Conservation (phyloP, 345 rosid genomes). For the Noccaea bulbosa region DNA sequence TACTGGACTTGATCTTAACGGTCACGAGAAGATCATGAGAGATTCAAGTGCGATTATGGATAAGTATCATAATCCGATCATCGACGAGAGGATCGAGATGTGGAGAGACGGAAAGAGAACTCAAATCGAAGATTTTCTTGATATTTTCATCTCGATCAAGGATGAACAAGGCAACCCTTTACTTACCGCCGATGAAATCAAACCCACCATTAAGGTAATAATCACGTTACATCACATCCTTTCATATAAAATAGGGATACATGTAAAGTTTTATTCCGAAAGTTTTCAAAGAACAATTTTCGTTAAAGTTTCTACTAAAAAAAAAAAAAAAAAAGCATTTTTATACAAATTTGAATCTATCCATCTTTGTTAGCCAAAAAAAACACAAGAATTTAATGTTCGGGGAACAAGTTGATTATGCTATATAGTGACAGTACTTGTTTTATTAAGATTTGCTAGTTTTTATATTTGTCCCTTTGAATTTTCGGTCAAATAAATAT, state of each 20-base stretch:
- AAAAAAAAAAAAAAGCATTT: too few relatives aligned
- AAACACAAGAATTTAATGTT: too few relatives aligned
- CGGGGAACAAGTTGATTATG: too few relatives aligned
- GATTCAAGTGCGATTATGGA: slow-evolving; percentile 43
- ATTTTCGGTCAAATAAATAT: too few relatives aligned
- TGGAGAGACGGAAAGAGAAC: slow-evolving; percentile 47
- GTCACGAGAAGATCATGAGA: slow-evolving; percentile 49
- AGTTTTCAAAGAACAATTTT: too few relatives aligned
- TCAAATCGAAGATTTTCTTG: slow-evolving; percentile 48
- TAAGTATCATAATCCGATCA: slow-evolving; percentile 44
- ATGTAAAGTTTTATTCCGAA: too few relatives aligned
- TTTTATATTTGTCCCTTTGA: too few relatives aligned
- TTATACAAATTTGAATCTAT: not conserved
- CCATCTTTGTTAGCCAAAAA: not conserved
- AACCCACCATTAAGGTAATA: slow-evolving; percentile 46
- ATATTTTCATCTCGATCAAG: slow-evolving; percentile 45
- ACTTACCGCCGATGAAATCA: slow-evolving; percentile 48
- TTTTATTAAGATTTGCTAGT: too few relatives aligned
- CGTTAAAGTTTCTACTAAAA: too few relatives aligned
- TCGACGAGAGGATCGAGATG: slow-evolving; percentile 44
- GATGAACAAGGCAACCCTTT: slow-evolving; percentile 45
- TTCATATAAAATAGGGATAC: not conserved
- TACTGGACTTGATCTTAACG: slow-evolving; percentile 46
- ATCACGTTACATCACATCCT: not conserved
- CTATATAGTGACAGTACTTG: too few relatives aligned